Conservation (phyloP, 2,329 filamentous ascomycete genomes). For the Myriangium duriaei region DNA sequence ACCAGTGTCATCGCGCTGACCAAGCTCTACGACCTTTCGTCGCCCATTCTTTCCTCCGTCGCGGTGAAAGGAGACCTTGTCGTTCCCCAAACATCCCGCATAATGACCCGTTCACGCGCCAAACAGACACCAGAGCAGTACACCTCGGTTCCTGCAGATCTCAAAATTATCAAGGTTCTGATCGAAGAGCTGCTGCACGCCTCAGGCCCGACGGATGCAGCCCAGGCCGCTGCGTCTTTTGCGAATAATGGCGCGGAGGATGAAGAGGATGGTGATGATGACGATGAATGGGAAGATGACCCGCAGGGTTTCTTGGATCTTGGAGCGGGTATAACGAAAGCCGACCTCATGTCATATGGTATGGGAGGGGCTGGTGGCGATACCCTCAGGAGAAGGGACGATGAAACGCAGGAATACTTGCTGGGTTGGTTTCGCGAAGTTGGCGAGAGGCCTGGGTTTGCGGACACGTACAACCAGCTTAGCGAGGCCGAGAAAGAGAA, state of each 20-base stretch:
- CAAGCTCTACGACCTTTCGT: slow-evolving; percentile 79
- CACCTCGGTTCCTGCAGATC: slow-evolving; percentile 71
- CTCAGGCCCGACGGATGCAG: slow-evolving; percentile 41
- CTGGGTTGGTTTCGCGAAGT: slow-evolving; percentile 62
- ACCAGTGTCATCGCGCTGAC: slow-evolving; percentile 77
- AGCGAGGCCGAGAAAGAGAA: slow-evolving; percentile 43
- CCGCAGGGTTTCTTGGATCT: slow-evolving; percentile 61
- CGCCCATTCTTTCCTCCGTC: slow-evolving; percentile 64
- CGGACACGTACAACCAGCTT: slow-evolving; percentile 41
- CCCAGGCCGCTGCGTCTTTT: slow-evolving; percentile 44
- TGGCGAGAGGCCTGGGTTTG: slow-evolving; percentile 42
- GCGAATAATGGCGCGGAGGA: slow-evolving; percentile 45
- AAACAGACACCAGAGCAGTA: slow-evolving; percentile 82
- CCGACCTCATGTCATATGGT: slow-evolving; percentile 71
- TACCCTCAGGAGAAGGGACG: slow-evolving; percentile 52
- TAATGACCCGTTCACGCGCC: slow-evolving; percentile 87
- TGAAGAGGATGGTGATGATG: slow-evolving; percentile 48
- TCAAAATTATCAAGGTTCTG: slow-evolving; percentile 94
- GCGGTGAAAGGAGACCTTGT: slow-evolving; percentile 88
- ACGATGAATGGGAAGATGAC: slow-evolving; percentile 67
- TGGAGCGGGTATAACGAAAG: slow-evolving; percentile 38
- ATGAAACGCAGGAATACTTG: slow-evolving; percentile 80
- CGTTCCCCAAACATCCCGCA: slow-evolving; percentile 62
- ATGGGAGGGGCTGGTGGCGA: slow-evolving; percentile 35
- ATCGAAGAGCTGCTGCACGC: slow-evolving; percentile 83